Base-by-base conservation (phyloP, 164 flowering plant genomes). In the Echeveria elegans region DNA sequence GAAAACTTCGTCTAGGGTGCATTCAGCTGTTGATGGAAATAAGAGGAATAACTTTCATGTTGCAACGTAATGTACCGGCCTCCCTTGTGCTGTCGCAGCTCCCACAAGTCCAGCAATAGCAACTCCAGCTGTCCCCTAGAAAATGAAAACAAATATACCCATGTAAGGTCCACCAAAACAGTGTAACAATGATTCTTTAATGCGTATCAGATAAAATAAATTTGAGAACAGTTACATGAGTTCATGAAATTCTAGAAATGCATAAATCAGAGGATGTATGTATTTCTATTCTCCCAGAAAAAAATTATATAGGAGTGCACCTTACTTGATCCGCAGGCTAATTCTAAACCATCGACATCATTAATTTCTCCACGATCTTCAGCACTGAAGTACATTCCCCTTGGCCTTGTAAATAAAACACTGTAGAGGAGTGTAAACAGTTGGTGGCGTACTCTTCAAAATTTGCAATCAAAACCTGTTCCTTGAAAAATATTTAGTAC, bases 331-430 rank as follows among this genome's bases (percentile, higher is more conserved):
- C 98, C 58, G 98, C 89, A 32, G 98, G 97, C 98, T 97, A 53
- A 26, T 53, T 53, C 3, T 53, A 53, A 53, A 53, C 59, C 59
- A 53, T 53, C 29, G 59, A 26, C 59, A 53, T 53, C 59, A 53
- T 53, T 53, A n/a, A n/a, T n/a, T n/a, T 53, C 59, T 88, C 78
- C 91, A 97, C 60, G 95, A 79, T 93, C 98, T 45, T 67, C 87
- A 52, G 97, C 96, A 81, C 98, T 89, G 68, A 90, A 94, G 72
- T 90, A 91, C 97, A 91, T 94, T 64, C 98, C 98, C 63, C 98
- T 85, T 26, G 98, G 98, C 77, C 98, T 82, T 85, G 97, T 88
- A 73, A 89, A 94, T 75, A 90, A 74, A 28, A 97, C 96, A 78
- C 97, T 83, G 48, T 89, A 94, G 65, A 21, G 97, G 98, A 36